Evolutionary conservation across 371 early-diverging fungal species (phyloP).

Genomic region (Saksenaea oblongispora): DNA sequence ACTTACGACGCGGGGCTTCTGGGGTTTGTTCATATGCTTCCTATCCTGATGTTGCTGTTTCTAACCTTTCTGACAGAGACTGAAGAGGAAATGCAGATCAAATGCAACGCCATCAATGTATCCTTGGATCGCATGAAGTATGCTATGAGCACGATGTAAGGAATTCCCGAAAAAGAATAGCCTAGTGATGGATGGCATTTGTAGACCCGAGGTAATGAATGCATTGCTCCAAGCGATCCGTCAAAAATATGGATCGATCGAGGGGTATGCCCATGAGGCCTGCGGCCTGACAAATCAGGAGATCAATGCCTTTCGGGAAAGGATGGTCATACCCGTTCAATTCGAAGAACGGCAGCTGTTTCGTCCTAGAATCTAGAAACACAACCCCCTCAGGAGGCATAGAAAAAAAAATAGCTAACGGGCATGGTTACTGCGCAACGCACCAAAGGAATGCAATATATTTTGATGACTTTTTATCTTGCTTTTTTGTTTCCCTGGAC

Average conservation of each 20-base stretch:
- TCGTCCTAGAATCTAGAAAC: constrained; percentile 26
- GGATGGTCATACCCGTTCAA: constrained; percentile 36
- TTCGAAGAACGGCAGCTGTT: constrained; percentile 41
- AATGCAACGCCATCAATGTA: constrained; percentile 2
- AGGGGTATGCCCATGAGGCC: constrained; percentile 25
- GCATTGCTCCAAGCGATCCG: constrained; percentile 20
- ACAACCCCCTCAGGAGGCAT: not conserved
- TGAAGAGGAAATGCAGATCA: constrained; percentile 10
- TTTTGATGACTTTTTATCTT: no score
- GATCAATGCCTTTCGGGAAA: constrained; percentile 20
- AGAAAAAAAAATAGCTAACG: not conserved
- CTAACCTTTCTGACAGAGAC: not conserved
- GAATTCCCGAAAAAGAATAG: not conserved
- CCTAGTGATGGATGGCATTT: no score
- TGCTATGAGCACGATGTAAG: constrained; percentile 19
- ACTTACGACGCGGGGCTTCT: constrained; percentile 36
- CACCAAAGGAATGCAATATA: no score
- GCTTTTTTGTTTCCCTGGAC: not conserved
- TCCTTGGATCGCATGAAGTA: constrained; percentile 13
- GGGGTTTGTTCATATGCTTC: constrained; percentile 18
- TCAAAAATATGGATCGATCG: constrained; percentile 34
- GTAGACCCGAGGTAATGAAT: constrained; percentile 29
- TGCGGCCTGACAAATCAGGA: constrained; percentile 26
- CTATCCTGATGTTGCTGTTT: not conserved
- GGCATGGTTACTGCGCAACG: no score